Evolutionary conservation across 345 rosid species (phyloP).

Genomic region (rapeseed (Brassica napus)): Da-Ae NC_063444.1:19984501-19985000

Average conservation of each 20-base stretch:
- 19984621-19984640: slow-evolving; percentile 92
- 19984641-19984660: slow-evolving; percentile 94
- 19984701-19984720: slow-evolving; percentile 89
- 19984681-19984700: slow-evolving; percentile 80
- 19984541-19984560: slow-evolving; percentile 38
- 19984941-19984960: slow-evolving; percentile 20
- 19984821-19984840: slow-evolving; percentile 68
- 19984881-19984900: neutral
- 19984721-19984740: slow-evolving; percentile 99
- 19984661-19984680: slow-evolving; percentile 79
- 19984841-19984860: slow-evolving; percentile 60
- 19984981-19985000: neutral
- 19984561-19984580: slow-evolving; percentile 49
- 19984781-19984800: slow-evolving; percentile 91
- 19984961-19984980: neutral
- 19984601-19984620: slow-evolving; percentile 86
- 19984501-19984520: slow-evolving; percentile 38
- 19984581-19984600: slow-evolving; percentile 73
- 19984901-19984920: slow-evolving; percentile 15
- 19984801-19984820: slow-evolving; percentile 83
- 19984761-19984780: slow-evolving; percentile 98
- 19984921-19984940: neutral
- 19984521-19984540: slow-evolving; percentile 19
- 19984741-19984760: slow-evolving; percentile 92
- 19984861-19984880: neutral